Base-by-base conservation (phyloP, 169 alveolate species). In the Eimeria sp. region DNA sequence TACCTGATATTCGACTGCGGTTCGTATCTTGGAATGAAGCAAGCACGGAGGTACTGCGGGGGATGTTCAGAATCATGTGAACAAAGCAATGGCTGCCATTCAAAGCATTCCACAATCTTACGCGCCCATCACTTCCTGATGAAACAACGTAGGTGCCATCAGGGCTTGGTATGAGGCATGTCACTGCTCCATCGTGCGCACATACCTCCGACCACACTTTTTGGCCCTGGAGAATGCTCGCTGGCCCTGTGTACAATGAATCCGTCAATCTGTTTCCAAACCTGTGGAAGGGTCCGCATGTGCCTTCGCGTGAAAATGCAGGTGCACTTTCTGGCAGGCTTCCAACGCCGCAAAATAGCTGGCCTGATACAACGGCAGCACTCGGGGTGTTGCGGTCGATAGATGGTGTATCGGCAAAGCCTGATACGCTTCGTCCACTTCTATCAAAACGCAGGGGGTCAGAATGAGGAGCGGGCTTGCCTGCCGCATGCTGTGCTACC, bases 161-260 rank as follows among this genome's bases (percentile, higher is more conserved):
- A 13, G 95, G 84, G 43, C 92, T 34, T 58, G 89, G 95, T 40
- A 72, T 49, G 47, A 95, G 87, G 57, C 83, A 89, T 43, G 92
- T 86, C 25, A 97, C 97, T 47, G 96, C 97, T n/a, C 97, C 95
- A 11, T 97, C 98, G 70, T 97, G 98, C 49, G 97, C 98, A 78
- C 82, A 40, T 43, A 40, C 47, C 27, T 87, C 70, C 11, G 51
- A 65, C n/a, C 47, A 65, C 27, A 10, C 67, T 13, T 7, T 47
- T 25, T 25, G 67, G 70, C 67, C 7, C 27, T 47, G 45, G 54
- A 18, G 18, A 40, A 30, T 73, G n/a, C 83, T 73, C 51, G 16
- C 51, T 73, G 83, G 5, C 40, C 40, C 40, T 34, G 40, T 34
- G 40, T 2, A 34, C 40, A 34, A 34, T 34, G 40, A 43, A 73